Conservation (phyloP, 371 early-diverging fungal genomes). For the Mortierella sp. region DNA sequence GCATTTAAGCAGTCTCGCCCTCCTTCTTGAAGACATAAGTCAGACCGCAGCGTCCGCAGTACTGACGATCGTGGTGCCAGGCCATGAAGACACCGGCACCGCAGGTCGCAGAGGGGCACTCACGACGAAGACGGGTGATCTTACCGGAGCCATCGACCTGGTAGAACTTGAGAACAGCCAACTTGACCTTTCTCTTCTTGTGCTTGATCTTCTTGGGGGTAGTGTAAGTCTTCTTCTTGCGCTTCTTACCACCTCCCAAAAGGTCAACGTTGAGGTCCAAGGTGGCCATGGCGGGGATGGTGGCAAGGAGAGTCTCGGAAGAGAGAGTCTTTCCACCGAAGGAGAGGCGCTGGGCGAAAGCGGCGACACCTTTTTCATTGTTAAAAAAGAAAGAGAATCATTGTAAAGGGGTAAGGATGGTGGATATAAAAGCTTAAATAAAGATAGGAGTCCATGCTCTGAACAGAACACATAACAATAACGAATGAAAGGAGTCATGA, state of each 20-base stretch:
- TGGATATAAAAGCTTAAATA: neutral
- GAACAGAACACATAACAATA: no score
- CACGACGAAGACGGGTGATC: constrained; percentile 97
- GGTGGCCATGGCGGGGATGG: constrained; percentile 93
- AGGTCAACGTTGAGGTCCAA: constrained; percentile 85
- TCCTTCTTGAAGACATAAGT: constrained; percentile 74
- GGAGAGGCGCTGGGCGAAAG: constrained; percentile 93
- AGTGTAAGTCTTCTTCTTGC: constrained; percentile 99
- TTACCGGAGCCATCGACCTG: constrained; percentile 97
- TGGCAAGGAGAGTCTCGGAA: constrained; percentile 84
- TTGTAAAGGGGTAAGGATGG: neutral
- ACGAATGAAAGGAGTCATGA: neutral
- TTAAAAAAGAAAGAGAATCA: neutral
- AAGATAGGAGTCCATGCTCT: no score
- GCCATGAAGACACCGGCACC: constrained; percentile 99
- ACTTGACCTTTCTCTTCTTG: constrained; percentile 98
- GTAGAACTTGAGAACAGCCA: constrained; percentile 98
- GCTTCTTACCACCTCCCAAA: constrained; percentile 97
- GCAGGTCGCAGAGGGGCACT: constrained; percentile 95
- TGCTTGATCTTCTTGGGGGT: constrained; percentile 99
- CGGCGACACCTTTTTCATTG: constrained; percentile 78
- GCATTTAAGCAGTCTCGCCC: constrained; percentile 51
- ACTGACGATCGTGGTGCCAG: constrained; percentile 95
- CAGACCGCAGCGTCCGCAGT: constrained; percentile 83
- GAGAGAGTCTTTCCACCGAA: constrained; percentile 95